Conservation (phyloP, 2,329 filamentous ascomycete genomes). For the Calonectria pauciramosa region DNA sequence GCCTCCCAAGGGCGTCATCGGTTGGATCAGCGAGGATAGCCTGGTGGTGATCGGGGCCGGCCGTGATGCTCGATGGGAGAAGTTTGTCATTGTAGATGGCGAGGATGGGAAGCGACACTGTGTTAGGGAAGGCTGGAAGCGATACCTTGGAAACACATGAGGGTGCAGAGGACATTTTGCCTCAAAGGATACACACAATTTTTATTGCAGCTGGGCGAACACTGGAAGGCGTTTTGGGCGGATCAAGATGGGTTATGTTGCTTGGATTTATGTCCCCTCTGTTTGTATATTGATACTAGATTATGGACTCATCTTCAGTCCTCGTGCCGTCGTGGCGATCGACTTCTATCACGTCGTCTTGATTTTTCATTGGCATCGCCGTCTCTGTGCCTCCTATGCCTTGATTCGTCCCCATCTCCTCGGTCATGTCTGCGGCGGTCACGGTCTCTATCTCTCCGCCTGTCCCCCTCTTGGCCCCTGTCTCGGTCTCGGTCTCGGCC, state of each 20-base stretch:
- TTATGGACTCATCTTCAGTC: slow-evolving; percentile 42
- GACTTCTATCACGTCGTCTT: slow-evolving; percentile 56
- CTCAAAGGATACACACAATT: slow-evolving; percentile 1
- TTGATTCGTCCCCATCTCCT: slow-evolving; percentile 47
- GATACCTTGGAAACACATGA: slow-evolving; percentile 71
- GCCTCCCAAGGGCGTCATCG: slow-evolving; percentile 85
- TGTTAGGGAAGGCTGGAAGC: slow-evolving; percentile 84
- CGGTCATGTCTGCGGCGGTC: slow-evolving; percentile 47
- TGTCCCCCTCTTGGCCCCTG: slow-evolving; percentile 37
- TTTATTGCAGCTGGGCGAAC: slow-evolving; percentile 32
- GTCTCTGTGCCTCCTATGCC: slow-evolving; percentile 45
- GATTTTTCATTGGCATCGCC: slow-evolving; percentile 43
- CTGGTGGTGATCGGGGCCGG: slow-evolving; percentile 85
- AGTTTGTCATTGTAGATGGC: slow-evolving; percentile 79
- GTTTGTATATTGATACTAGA: slow-evolving; percentile 34
- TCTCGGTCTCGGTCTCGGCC: slow-evolving; percentile 42
- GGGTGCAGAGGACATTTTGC: neutral
- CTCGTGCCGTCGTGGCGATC: slow-evolving; percentile 55
- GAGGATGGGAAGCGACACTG: slow-evolving; percentile 77
- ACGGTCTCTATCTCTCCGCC: slow-evolving; percentile 38
- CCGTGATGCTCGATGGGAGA: slow-evolving; percentile 87
- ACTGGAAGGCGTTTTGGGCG: slow-evolving; percentile 41
- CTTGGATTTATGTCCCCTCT: slow-evolving; percentile 26
- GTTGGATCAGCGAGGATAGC: slow-evolving; percentile 83
- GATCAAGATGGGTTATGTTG: slow-evolving; percentile 32